Percentiles rank a stretch among this genome's conserved stretches.
These are phyloP conservation scores for Hypoxylon sp. DNA, from an alignment of 2,329 filamentous ascomycete species.

Conservation along the genomic window DNA sequence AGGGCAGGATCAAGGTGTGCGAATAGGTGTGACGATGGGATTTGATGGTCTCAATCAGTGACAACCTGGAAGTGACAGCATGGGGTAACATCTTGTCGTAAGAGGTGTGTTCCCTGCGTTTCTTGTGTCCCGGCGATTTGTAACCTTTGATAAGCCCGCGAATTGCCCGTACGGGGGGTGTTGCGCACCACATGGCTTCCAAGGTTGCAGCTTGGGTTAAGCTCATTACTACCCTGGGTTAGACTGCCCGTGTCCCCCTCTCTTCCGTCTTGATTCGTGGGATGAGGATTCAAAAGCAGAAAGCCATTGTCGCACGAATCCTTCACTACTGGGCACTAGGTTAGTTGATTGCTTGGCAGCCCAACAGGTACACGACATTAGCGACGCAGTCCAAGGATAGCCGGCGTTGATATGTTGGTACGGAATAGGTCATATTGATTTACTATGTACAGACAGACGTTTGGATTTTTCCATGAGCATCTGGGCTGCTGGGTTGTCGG, in stretches of 20 bases:
- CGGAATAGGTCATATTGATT: not conserved
- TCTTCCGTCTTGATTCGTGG: slow-evolving; percentile 11
- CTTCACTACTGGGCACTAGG: not conserved
- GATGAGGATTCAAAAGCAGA: not conserved
- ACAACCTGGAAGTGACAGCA: slow-evolving; percentile 18
- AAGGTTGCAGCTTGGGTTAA: not conserved
- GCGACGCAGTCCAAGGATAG: not conserved
- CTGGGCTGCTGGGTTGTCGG: too few relatives aligned
- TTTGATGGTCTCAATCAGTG: slow-evolving; percentile 4
- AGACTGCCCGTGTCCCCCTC: slow-evolving; percentile 9
- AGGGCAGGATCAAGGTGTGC: slow-evolving; percentile 18
- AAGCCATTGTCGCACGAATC: not conserved
- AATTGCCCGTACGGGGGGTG: slow-evolving; percentile 7
- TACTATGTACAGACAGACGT: too few relatives aligned
- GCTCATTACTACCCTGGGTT: slow-evolving; percentile 20
- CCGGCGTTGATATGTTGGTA: not conserved
- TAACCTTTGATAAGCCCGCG: slow-evolving; percentile 22
- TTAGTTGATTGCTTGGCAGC: not conserved
- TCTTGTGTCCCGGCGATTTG: slow-evolving; percentile 29
- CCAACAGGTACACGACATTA: slow-evolving; percentile 1
- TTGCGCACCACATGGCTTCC: slow-evolving; percentile 29
- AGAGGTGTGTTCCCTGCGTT: not conserved
- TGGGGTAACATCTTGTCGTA: slow-evolving; percentile 17
- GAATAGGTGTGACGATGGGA: slow-evolving; percentile 9
- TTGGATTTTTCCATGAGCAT: not conserved